Evolutionary conservation across 2,329 filamentous ascomycete species (phyloP), one percentile per base, ranked within the genome.

Genomic region (Ascochyta koolunga): DNA sequence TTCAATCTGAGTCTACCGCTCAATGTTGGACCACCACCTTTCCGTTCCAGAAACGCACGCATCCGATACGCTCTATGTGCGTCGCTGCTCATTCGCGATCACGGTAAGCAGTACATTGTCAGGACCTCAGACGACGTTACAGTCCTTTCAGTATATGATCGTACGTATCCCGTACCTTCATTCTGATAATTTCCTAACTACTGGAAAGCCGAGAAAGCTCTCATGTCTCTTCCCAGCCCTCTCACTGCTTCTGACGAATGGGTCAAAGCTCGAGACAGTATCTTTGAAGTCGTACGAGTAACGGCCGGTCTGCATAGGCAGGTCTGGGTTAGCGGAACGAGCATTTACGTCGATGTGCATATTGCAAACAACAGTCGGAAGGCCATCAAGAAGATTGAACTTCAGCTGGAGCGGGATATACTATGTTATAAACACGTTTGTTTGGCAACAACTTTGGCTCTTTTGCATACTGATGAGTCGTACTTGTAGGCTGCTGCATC

Each of bases 251-350:
- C 74, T 15, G 80, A 83, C 52, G 80, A 82, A 57, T 74, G 79
- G 58, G 56, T 70, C 5, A 67, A 79, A 29, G 71, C 77, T 24
- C 73, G 74, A 24, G 72, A 77, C 35, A 68, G 66, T 24, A 69
- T 69, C 1, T 54, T 77, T 1, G 80, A 83, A 54, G 75, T 73
- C 9, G 67, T 83, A 21, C 75, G 74, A 48, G 65, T 83, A 16
- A 83, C 81, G 18, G 82, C 82, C 24, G 81, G 81, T 6, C 63
- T 84, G 8, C 82, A 84, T 64, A 77, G 82, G n/a, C 82, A 84
- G 66, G 82, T 83, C 24, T 84, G 82, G 82, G 80, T 84, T 48
- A 83, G 80, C 59, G 82, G 82, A 15, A 80, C 80, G 19, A 80
- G 74, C 59, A 79, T 84, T 29, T 84, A 83, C 55, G 78, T 82